A percentile compares a stretch with the other conserved stretches of the same genome.
phyloP scores from a whole-genome alignment of 108 stramenopile species.

The Discostella stelligeroides region DNA sequence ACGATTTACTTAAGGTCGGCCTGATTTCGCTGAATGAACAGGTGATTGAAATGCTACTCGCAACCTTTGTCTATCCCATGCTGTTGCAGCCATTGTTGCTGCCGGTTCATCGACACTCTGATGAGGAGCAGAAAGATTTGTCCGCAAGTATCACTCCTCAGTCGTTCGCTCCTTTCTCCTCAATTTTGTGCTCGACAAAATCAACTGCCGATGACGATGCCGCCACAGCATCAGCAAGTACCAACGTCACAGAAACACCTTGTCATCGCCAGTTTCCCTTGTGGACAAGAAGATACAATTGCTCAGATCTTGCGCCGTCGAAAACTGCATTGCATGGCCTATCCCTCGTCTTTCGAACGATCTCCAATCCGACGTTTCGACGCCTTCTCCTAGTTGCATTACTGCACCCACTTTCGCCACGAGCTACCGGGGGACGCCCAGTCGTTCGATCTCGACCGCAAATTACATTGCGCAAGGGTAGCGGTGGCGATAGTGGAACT shows the following conservation, averaged over 20 bases:
- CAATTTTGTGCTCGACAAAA: not conserved
- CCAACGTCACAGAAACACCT: no score
- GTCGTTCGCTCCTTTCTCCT: not conserved
- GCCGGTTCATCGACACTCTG: slow-evolving; percentile 61
- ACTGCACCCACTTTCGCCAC: slow-evolving; percentile 80
- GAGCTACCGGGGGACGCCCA: slow-evolving; percentile 56
- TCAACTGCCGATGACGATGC: not conserved
- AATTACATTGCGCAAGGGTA: slow-evolving; percentile 44
- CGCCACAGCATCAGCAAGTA: no score
- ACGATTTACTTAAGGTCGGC: slow-evolving; percentile 84
- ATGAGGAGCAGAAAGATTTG: no score
- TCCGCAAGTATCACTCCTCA: not conserved
- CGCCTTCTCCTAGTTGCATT: slow-evolving; percentile 71
- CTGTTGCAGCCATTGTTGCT: slow-evolving; percentile 78
- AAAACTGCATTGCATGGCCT: slow-evolving; percentile 83
- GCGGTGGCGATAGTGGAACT: not conserved
- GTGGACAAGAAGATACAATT: not conserved
- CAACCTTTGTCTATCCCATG: slow-evolving; percentile 88
- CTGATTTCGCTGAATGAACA: slow-evolving; percentile 87
- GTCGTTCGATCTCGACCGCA: slow-evolving; percentile 49
- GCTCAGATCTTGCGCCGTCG: slow-evolving; percentile 65
- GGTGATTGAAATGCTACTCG: slow-evolving; percentile 88
- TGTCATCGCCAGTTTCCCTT: no score
- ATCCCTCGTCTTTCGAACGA: slow-evolving; percentile 68
- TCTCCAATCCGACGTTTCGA: slow-evolving; percentile 69